A percentile compares a stretch with the other conserved stretches of the same genome.
Conservation (phyloP, 2,329 filamentous ascomycete genomes). For the Ophiosphaerella korrae region DNA sequence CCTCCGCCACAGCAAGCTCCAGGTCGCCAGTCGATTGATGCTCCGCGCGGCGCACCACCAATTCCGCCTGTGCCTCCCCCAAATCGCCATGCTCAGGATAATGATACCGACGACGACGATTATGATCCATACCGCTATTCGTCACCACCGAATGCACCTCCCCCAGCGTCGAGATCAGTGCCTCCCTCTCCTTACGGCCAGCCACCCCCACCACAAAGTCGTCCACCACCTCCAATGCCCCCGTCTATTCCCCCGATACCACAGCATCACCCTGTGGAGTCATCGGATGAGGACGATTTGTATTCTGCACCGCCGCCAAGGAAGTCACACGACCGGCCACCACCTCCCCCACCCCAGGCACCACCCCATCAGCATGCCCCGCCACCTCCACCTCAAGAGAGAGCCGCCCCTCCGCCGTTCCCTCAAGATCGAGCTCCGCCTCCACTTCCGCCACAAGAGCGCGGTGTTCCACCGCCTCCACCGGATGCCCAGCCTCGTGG, state of each 20-base stretch:
- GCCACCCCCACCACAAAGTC: conserved; percentile 40
- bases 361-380: conserved; percentile 42
- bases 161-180: conserved; percentile 45
- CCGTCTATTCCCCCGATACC: conserved; percentile 40
- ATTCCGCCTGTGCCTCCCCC: conserved; percentile 70
- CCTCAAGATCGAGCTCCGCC: conserved; percentile 49
- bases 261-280: conserved; percentile 31
- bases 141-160: conserved; percentile 11
- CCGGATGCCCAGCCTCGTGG: conserved; percentile 51
- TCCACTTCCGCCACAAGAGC: conserved; percentile 49
- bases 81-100: conserved; percentile 47
- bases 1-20: conserved; percentile 61
- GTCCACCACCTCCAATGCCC: conserved; percentile 39
- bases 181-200: conserved; percentile 42
- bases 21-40: conserved; percentile 67
- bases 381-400: conserved; percentile 47
- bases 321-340: conserved; percentile 43
- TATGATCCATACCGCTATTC: conserved; percentile 70
- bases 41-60: conserved; percentile 72
- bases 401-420: conserved; percentile 44
- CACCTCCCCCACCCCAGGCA: conserved; percentile 45
- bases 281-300: conserved; percentile 45
- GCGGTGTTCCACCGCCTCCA: conserved; percentile 35
- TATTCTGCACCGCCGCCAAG: conserved; percentile 43
- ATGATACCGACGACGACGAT: conserved; percentile 48